Conservation (phyloP, 2,329 filamentous ascomycete genomes). For the Cadophora gregata region DNA sequence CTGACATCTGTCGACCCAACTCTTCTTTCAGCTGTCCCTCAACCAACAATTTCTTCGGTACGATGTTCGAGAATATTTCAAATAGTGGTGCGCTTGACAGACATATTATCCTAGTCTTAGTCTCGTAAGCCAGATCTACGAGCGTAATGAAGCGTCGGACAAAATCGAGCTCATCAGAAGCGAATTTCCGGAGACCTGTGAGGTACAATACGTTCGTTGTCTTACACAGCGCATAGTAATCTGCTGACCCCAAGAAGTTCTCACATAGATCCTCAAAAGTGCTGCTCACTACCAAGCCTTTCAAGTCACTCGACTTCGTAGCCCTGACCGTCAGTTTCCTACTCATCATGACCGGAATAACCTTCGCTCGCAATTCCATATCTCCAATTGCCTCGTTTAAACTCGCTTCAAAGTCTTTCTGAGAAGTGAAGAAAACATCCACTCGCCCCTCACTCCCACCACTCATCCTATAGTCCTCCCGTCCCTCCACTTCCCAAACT, state of each 20-base stretch:
- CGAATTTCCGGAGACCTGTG: conserved; percentile 22
- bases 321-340: conserved; percentile 15
- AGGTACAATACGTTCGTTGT: conserved; percentile 15
- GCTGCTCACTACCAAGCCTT: conserved; percentile 16
- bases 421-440: conserved; percentile 20
- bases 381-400: background rate
- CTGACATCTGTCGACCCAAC: conserved; percentile 17
- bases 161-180: conserved; percentile 23
- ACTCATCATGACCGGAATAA: conserved; percentile 22
- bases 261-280: conserved; percentile 24
- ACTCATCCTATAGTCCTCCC: conserved; percentile 25
- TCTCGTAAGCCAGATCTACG: conserved; percentile 28
- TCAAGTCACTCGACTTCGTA: background rate
- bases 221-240: conserved; percentile 22
- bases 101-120: conserved; percentile 27
- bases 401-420: background rate
- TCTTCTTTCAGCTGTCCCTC: conserved; percentile 16
- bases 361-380: conserved; percentile 5
- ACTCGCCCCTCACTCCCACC: background rate
- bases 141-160: conserved; percentile 27
- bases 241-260: conserved; percentile 21
- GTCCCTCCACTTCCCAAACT: conserved; percentile 27
- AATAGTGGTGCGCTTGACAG: conserved; percentile 23
- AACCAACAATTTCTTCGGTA: conserved; percentile 12
- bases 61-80: conserved; percentile 26